These are phyloP conservation scores for Mucor mucedo DNA, from an alignment of 371 early-diverging fungal species.

Conservation along the genomic window DNA sequence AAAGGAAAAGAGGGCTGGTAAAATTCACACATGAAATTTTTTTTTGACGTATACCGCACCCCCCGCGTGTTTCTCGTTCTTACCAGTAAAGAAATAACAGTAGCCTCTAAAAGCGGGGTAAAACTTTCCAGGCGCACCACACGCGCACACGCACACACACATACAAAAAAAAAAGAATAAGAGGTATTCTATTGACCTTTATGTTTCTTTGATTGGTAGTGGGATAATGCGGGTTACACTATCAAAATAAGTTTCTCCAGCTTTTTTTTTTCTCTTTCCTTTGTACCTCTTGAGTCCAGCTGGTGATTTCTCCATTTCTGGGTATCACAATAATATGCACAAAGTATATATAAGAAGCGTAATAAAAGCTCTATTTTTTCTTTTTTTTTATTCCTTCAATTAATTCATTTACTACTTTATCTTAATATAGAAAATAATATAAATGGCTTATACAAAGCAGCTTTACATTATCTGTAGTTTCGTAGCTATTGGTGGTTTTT, in stretches of 20 bases:
- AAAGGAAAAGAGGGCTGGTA: not conserved
- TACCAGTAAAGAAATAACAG: too few species aligned
- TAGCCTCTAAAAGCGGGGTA: too few species aligned
- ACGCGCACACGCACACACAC: too few species aligned
- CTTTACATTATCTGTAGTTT: constrained; percentile 45
- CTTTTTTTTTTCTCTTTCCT: not conserved
- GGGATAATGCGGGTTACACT: constrained; percentile 24
- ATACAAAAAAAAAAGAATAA: too few species aligned
- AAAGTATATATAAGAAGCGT: too few species aligned
- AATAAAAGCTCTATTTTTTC: not conserved
- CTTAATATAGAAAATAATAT: not conserved
- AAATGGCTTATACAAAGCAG: constrained; percentile 27
- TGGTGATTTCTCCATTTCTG: not conserved
- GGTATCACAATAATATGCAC: too few species aligned
- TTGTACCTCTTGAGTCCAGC: constrained; percentile 17
- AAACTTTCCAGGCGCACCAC: too few species aligned
- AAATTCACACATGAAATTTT: not conserved
- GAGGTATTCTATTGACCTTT: not conserved
- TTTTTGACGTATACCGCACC: not conserved
- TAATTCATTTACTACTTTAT: constrained; percentile 1
- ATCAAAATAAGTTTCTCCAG: not conserved
- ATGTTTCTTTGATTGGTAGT: constrained; percentile 13
- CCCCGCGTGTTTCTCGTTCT: not conserved
- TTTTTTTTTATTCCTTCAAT: constrained; percentile 7
- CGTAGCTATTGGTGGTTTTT: constrained; percentile 58